These are phyloP conservation scores for Canavalia ensiformis DNA, from an alignment of 306 rosid genomes.

Conservation along the genomic window DNA sequence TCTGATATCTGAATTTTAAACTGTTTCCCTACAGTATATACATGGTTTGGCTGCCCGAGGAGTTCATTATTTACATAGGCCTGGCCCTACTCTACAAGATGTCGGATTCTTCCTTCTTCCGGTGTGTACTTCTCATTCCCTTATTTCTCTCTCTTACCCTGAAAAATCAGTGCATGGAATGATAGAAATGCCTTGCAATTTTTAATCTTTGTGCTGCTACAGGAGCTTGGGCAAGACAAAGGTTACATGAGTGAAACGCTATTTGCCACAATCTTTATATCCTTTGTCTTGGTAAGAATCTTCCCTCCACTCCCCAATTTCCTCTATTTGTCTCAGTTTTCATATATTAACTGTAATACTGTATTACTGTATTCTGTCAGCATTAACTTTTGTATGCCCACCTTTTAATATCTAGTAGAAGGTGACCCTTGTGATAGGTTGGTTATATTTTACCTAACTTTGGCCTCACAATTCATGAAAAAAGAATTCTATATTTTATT, in stretches of 20 bases:
- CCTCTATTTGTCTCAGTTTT: slow-evolving; percentile 28
- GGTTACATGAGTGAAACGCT: slow-evolving; percentile 81
- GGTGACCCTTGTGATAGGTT: slow-evolving; percentile 17
- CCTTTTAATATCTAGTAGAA: slow-evolving; percentile 30
- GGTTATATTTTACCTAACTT: slow-evolving; percentile 7
- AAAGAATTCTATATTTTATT: not conserved
- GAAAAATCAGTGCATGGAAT: slow-evolving; percentile 12
- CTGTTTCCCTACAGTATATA: slow-evolving; percentile 66
- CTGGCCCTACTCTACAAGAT: slow-evolving; percentile 87
- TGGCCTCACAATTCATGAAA: slow-evolving; percentile 20
- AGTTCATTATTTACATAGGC: slow-evolving; percentile 88
- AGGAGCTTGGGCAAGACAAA: slow-evolving; percentile 87
- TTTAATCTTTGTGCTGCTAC: slow-evolving; percentile 33
- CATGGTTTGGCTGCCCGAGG: slow-evolving; percentile 93
- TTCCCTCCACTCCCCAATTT: not conserved
- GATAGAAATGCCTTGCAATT: slow-evolving; percentile 35
- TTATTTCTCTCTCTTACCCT: not conserved
- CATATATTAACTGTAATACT: slow-evolving; percentile 12
- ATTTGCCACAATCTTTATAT: slow-evolving; percentile 67
- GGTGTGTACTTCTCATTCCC: slow-evolving; percentile 58
- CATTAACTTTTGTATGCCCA: not conserved
- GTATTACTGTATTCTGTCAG: slow-evolving; percentile 34
- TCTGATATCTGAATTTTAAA: slow-evolving; percentile 28
- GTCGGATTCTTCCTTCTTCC: slow-evolving; percentile 84
- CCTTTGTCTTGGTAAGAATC: slow-evolving; percentile 75